Base-by-base conservation (phyloP, 2,329 filamentous ascomycete species). In the Penicillium sp. region DNA sequence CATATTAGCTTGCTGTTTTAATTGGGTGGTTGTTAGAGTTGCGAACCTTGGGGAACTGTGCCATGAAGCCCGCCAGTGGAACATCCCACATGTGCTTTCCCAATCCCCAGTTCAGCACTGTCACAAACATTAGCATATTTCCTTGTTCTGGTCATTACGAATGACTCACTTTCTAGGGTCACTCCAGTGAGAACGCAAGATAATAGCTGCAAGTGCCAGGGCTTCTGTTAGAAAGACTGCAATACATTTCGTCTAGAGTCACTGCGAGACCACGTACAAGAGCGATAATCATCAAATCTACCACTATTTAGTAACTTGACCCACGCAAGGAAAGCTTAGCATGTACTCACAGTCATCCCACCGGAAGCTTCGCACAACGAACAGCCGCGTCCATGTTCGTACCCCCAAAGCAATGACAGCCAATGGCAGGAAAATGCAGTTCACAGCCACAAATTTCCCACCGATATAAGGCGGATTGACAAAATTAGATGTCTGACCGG, bases 11-110 rank as follows among this genome's bases (percentile, higher is more conserved):
- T 30, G 22, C 19, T 24, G 15, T 13, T 33, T 15, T 17, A 44
- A 40, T 13, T 19, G 22, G 10, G 19, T n/a, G 45, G 22, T 7
- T 6, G 19, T 26, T 15, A 19, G 6, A 44, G 50, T 7, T 22
- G 54, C 60, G 1, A 60, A 73, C 70, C 67, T 69, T 50, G 33
- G 72, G 30, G 19, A 53, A 73, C 51, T 26, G 50, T 5, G 70
- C 70, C n/a, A 68, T 68, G 19, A 71, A 40, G 13, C 63, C 28
- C 10, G 19, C 38, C 15, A 65, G 10, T 6, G 65, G 67, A 1
- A 73, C 67, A 66, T 74, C 68, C 72, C 72, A 74, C 67, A 73
- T 71, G 55, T 74, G 72, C 28, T 63, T 68, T 22, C 65, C 70
- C 4, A 74, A 64, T 19, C 72, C 72, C 59, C 64, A 73, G 35